Percentiles rank a stretch among this genome's conserved stretches.
These are phyloP conservation scores for Cercospora sp. DNA, from an alignment of 2,329 filamentous ascomycete genomes.

Conservation along the genomic window DNA sequence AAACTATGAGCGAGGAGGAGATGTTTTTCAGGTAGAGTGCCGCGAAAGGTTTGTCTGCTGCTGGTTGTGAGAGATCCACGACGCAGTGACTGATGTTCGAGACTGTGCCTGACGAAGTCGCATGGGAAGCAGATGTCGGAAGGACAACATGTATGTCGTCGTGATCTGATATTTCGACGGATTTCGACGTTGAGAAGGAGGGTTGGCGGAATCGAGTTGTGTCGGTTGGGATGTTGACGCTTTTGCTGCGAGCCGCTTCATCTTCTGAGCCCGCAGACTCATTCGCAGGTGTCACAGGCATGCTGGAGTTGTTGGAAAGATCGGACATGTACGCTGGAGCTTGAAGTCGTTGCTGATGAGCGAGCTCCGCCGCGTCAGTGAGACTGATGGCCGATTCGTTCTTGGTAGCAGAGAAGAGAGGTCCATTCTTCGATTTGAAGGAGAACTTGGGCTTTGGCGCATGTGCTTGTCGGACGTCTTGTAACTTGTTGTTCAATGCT, in stretches of 20 bases:
- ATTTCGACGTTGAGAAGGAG: slow-evolving; percentile 60
- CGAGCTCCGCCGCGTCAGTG: slow-evolving; percentile 57
- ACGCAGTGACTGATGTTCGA: slow-evolving; percentile 70
- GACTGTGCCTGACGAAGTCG: slow-evolving; percentile 72
- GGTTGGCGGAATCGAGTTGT: slow-evolving; percentile 43
- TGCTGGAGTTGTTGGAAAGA: slow-evolving; percentile 44
- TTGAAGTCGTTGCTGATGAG: slow-evolving; percentile 48
- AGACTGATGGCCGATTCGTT: slow-evolving; percentile 53
- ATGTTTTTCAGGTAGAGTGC: slow-evolving; percentile 70
- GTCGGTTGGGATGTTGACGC: slow-evolving; percentile 49
- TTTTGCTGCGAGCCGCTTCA: slow-evolving; percentile 41
- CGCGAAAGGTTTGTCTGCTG: slow-evolving; percentile 58
- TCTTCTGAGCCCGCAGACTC: slow-evolving; percentile 25
- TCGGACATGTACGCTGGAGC: slow-evolving; percentile 47
- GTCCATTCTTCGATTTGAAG: slow-evolving; percentile 59
- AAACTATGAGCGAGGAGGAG: slow-evolving; percentile 69
- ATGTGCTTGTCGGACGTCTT: slow-evolving; percentile 66
- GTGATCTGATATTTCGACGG: slow-evolving; percentile 65
- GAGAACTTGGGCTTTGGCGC: slow-evolving; percentile 79
- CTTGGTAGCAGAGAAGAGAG: slow-evolving; percentile 37
- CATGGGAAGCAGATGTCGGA: slow-evolving; percentile 67
- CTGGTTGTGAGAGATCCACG: slow-evolving; percentile 75
- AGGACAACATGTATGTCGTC: slow-evolving; percentile 72
- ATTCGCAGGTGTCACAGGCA: slow-evolving; percentile 41
- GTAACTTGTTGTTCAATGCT: slow-evolving; percentile 74